Evolutionary conservation across 163 green algal genomes (phyloP).

Genomic region (Scenedesmus sp.): DNA sequence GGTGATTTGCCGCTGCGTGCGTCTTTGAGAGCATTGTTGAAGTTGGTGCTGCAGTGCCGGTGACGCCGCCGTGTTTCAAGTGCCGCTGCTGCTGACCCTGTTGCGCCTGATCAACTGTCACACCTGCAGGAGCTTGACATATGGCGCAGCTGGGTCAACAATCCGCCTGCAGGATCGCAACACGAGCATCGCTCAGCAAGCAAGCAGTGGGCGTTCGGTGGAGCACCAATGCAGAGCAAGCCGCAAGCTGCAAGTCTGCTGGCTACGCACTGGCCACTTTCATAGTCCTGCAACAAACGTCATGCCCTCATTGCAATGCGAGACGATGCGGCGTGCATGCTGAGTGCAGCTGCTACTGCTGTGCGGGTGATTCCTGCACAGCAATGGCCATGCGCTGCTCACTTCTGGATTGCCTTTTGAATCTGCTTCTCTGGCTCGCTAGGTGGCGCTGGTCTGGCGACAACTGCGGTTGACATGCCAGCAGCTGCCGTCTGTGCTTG

Average conservation of each 20-base stretch:
- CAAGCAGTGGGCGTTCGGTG: neutral
- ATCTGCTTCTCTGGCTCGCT: slow-evolving; percentile 48
- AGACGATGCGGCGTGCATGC: neutral
- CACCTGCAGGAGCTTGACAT: slow-evolving; percentile 57
- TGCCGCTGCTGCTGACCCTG: neutral
- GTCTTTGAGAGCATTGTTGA: neutral
- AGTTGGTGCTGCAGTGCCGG: neutral
- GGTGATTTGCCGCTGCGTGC: neutral
- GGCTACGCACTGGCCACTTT: neutral
- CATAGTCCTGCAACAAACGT: neutral
- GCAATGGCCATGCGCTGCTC: neutral
- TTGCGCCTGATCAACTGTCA: neutral
- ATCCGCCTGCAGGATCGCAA: slow-evolving; percentile 58
- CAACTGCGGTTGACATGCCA: neutral
- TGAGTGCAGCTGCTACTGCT: neutral
- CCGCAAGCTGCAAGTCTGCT: no score
- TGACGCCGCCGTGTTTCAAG: neutral
- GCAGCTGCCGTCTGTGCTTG: neutral
- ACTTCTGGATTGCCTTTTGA: slow-evolving; percentile 50
- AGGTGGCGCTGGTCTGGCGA: slow-evolving; percentile 16
- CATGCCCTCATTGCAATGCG: neutral
- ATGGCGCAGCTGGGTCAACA: slow-evolving; percentile 66
- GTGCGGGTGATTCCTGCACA: neutral
- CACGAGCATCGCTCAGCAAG: neutral
- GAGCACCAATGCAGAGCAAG: neutral